Evolutionary conservation across 1,284 basidiomycete genomes (phyloP).

Genomic region (Sutorius eximius): DNA sequence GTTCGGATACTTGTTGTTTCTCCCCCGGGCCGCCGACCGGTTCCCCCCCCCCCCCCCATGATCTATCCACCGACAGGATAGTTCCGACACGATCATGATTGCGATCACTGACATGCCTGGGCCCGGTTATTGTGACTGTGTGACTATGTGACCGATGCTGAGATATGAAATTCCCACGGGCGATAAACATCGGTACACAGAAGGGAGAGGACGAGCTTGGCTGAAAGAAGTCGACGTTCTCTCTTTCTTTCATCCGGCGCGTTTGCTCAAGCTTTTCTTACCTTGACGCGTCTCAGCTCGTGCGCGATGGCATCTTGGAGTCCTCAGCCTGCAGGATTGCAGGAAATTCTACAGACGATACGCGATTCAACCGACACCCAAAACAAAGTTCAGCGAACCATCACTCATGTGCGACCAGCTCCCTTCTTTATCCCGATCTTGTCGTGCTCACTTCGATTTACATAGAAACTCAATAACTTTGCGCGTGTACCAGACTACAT

Average conservation of each 20-base stretch:
- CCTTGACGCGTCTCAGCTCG: slow-evolving; percentile 30
- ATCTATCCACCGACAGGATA: no score
- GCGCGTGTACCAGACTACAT: slow-evolving; percentile 92
- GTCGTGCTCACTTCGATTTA: slow-evolving; percentile 25
- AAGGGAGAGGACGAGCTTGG: neutral
- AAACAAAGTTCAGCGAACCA: slow-evolving; percentile 68
- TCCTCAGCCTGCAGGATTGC: slow-evolving; percentile 74
- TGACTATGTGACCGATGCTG: slow-evolving; percentile 34
- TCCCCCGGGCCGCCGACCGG: no score
- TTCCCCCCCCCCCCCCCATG: no score
- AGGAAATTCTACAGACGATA: slow-evolving; percentile 84
- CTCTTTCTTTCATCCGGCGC: slow-evolving; percentile 34
- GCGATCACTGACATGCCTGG: no score
- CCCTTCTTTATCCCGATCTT: slow-evolving; percentile 21
- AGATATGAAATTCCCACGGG: slow-evolving; percentile 35
- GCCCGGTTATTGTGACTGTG: slow-evolving; percentile 11
- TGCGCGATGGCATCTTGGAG: slow-evolving; percentile 64
- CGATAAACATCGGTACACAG: slow-evolving; percentile 38
- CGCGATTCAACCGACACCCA: slow-evolving; percentile 78
- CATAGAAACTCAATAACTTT: slow-evolving; percentile 86
- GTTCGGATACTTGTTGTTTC: no score
- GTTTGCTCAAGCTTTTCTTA: slow-evolving; percentile 19
- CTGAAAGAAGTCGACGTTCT: slow-evolving; percentile 17
- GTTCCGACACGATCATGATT: no score
- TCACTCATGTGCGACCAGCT: slow-evolving; percentile 65